Percentiles rank a stretch among this genome's conserved stretches.
Conservation (phyloP, 306 rosid species). For the Rubus parviflorus region DNA sequence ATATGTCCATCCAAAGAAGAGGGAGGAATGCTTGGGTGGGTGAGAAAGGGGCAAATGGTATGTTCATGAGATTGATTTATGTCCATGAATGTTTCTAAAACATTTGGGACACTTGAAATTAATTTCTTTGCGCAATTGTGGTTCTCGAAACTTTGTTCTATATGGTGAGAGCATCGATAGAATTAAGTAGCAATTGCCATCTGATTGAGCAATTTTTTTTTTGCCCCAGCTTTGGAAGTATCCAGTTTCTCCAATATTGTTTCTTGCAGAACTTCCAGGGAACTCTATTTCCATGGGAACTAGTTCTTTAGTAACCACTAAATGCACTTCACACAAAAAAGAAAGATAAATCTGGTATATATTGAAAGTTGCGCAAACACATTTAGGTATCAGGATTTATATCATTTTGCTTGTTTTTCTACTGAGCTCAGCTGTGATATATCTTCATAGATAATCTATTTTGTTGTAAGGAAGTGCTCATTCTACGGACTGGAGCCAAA, state of each 20-base stretch:
- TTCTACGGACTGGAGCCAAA: not conserved
- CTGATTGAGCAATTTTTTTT: not conserved
- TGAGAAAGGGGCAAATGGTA: constrained; percentile 94
- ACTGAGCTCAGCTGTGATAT: not conserved
- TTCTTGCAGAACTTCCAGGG: no score
- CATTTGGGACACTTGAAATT: not conserved
- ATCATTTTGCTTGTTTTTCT: not conserved
- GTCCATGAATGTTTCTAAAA: constrained; percentile 11
- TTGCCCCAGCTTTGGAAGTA: constrained; percentile 4
- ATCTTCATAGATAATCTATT: not conserved
- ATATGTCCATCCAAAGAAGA: constrained; percentile 86
- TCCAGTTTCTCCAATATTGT: not conserved
- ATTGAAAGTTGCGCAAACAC: not conserved
- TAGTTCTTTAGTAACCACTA: no score
- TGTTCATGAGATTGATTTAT: constrained; percentile 9
- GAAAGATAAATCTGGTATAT: not conserved
- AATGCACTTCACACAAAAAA: no score
- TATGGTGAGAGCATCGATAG: not conserved
- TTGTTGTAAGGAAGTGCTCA: not conserved
- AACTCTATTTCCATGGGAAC: no score
- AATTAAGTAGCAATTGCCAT: no score
- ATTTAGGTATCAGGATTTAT: not conserved
- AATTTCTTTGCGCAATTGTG: constrained; percentile 11
- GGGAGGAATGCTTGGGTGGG: constrained; percentile 99
- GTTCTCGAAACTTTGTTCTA: not conserved